Evolutionary conservation across 345 rosid genomes (phyloP).

Genomic region (Lumnitzera littorea): DNA sequence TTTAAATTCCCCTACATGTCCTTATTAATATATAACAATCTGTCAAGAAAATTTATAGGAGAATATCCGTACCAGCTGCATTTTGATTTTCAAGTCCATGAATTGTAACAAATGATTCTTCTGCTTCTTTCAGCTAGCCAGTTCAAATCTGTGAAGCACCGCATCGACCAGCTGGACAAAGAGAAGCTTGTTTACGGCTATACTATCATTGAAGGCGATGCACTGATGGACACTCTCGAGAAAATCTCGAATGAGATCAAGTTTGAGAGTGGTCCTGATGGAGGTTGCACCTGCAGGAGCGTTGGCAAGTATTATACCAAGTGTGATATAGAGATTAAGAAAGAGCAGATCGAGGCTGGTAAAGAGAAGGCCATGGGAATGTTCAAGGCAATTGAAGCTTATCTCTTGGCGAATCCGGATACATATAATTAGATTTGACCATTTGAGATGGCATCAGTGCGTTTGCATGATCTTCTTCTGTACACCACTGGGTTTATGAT

Average conservation of each 20-base stretch:
- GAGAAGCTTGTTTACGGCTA: conserved; percentile 4
- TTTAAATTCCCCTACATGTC: too few relatives aligned
- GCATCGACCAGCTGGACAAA: conserved; percentile 6
- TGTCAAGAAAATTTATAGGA: too few relatives aligned
- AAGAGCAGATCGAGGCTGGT: not conserved
- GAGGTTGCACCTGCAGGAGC: not conserved
- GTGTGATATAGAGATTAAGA: not conserved
- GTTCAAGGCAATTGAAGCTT: not conserved
- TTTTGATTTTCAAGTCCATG: too few relatives aligned
- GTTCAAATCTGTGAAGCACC: conserved; percentile 9
- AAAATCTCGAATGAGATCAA: not conserved
- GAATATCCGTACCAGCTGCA: too few relatives aligned
- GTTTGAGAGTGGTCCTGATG: not conserved
- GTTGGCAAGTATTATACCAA: not conserved
- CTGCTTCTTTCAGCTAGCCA: conserved; percentile 1
- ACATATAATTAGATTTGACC: not conserved
- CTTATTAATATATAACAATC: too few relatives aligned
- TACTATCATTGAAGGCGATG: conserved; percentile 11
- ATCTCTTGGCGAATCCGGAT: not conserved
- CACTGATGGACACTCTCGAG: not conserved
- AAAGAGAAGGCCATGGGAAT: not conserved
- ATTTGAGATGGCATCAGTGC: not conserved
- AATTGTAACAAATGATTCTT: too few relatives aligned
- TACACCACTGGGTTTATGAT: too few relatives aligned
- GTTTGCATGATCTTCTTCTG: too few relatives aligned